Base-by-base conservation (phyloP, 352 stramenopile species). In the Saprolegnia parasitica region DNA sequence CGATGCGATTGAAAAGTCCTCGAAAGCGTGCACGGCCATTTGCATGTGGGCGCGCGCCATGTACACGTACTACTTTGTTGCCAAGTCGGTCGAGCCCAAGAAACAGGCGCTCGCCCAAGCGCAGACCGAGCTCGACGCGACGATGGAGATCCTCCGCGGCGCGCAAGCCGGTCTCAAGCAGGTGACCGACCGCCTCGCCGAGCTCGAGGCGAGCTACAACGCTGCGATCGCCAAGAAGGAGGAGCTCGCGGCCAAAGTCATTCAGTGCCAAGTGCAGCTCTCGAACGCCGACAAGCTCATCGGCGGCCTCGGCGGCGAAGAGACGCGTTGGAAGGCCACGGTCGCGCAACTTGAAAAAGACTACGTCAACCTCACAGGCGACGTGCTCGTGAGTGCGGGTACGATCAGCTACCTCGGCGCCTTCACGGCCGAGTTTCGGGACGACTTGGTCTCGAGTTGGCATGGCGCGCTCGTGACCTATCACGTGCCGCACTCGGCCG, bases 1-100 rank as follows among this genome's bases (percentile, higher is more conserved):
- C 0, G 88, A 95, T 32, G 79, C 82, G n/a, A 96, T 97, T 64
- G 88, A 96, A 29, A 96, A 96, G 58, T 94, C 91, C 3, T 96
- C 89, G 0, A 96, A 96, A 66, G 91, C 91, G 9, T 96, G 88
- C 72, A 96, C 86, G 9, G 91, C 88, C 18, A 95, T 97, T 42
- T 97, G 91, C 68, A 96, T 96, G 87, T 95, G 87, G 87, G 77
- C 81, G 5, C 75, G 83, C 0, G 87, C 87, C 13, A 95, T 95
- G 85, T 85, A 90, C 73, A 90, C 88, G 57, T 93, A 95, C 64
- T 81, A 95, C 62, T 91, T 91, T 67, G 87, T 95, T 10, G 87
- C 87, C 5, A 85, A 90, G 26, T 84, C 80, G 0, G 85, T 95
- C 4, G 84, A 90, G 42, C 87, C 87, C 0, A 95, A 95, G 75